A percentile compares a stretch with the other conserved stretches of the same genome.
Evolutionary conservation across 1,284 basidiomycete species (phyloP).

Genomic region (Phenoliferia sp.): DNA sequence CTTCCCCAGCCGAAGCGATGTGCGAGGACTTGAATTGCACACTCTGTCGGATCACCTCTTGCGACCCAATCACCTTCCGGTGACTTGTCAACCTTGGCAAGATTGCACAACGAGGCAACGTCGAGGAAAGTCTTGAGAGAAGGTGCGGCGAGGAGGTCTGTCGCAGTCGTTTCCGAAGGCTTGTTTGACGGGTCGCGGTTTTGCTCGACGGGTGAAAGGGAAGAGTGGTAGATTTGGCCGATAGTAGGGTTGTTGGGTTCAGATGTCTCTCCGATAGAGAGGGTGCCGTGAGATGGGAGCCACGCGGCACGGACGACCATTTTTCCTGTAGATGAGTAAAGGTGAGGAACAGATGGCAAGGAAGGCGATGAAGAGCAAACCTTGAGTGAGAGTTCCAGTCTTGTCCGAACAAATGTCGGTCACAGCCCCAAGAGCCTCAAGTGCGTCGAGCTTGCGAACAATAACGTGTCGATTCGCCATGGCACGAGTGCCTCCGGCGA

Average conservation of each 20-base stretch:
- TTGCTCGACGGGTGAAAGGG: conserved; percentile 13
- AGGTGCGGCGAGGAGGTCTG: conserved; percentile 36
- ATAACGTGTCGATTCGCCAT: conserved; percentile 52
- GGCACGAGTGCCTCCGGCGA: conserved; percentile 52
- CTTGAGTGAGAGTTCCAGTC: conserved; percentile 58
- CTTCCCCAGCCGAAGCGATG: conserved; percentile 42
- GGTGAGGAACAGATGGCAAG: neutral
- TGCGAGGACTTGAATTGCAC: conserved; percentile 60
- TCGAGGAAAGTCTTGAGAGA: conserved; percentile 45
- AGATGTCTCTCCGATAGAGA: conserved; percentile 26
- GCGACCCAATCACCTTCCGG: conserved; percentile 55
- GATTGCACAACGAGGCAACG: conserved; percentile 49
- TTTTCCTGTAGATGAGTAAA: conserved; percentile 21
- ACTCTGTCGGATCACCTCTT: conserved; percentile 62
- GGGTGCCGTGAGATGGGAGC: conserved; percentile 44
- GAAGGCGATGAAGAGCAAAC: conserved; percentile 37
- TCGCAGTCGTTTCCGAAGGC: conserved; percentile 9
- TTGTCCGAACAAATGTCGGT: conserved; percentile 62
- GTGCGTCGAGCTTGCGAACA: conserved; percentile 53
- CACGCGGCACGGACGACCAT: conserved; percentile 57
- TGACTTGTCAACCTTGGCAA: conserved; percentile 45
- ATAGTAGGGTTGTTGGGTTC: conserved; percentile 30
- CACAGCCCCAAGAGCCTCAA: conserved; percentile 54
- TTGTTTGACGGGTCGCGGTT: conserved; percentile 17
- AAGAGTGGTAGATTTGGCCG: conserved; percentile 13